Conservation (phyloP, 176 grass and related monocot genomes). For the Aegilops tauschii region DNA sequence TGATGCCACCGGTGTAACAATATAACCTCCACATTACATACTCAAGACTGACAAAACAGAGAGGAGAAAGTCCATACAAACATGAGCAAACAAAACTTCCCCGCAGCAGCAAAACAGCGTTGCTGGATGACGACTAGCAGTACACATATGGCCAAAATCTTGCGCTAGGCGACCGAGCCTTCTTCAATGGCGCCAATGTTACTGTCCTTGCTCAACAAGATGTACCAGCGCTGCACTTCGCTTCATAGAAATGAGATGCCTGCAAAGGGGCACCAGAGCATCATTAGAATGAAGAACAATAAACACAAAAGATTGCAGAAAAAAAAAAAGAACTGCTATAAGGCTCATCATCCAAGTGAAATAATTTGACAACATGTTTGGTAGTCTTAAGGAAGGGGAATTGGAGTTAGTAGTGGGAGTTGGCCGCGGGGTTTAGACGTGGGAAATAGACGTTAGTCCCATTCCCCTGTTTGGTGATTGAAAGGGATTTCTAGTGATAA, state of each 20-base stretch:
- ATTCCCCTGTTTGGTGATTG: too few species aligned
- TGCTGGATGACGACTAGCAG: neutral
- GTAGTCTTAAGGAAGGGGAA: too few species aligned
- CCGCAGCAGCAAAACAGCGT: too few species aligned
- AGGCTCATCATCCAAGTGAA: neutral
- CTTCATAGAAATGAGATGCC: neutral
- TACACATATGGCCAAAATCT: neutral
- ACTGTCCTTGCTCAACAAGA: neutral
- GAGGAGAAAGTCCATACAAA: neutral
- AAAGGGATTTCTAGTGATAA: too few species aligned
- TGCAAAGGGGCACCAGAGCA: neutral
- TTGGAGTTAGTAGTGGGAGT: too few species aligned
- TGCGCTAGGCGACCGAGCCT: neutral
- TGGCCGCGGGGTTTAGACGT: too few species aligned
- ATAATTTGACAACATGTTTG: too few species aligned
- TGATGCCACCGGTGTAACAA: neutral
- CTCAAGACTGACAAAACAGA: neutral
- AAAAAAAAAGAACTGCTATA: neutral
- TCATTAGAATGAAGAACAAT: constrained; percentile 1
- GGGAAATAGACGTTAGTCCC: too few species aligned
- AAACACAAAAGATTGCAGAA: neutral
- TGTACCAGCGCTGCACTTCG: neutral
- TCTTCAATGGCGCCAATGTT: neutral
- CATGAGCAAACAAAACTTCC: neutral
- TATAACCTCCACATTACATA: constrained; percentile 24